Conservation (phyloP, 1,284 basidiomycete genomes). For the Bondarzewia mesenterica region DNA sequence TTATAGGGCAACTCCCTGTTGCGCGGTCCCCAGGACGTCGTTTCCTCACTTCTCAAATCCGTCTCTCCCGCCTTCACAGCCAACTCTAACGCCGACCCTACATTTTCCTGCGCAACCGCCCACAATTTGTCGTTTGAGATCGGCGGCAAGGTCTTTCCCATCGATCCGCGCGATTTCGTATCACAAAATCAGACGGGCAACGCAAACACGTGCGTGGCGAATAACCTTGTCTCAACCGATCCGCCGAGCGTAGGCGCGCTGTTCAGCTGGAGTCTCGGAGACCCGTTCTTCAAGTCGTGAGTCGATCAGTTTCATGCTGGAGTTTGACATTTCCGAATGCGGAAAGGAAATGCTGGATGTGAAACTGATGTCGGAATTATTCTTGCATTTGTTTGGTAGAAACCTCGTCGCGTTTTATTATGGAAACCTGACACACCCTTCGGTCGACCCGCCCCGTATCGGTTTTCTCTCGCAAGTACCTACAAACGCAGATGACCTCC, state of each 20-base stretch:
- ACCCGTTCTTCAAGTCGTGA: constrained; percentile 33
- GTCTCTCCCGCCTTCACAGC: constrained; percentile 27
- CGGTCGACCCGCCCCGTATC: constrained; percentile 52
- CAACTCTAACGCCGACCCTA: constrained; percentile 17
- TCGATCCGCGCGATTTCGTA: constrained; percentile 61
- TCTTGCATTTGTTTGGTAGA: constrained; percentile 13
- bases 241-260: constrained; percentile 32
- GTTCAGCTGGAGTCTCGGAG: constrained; percentile 32
- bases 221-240: constrained; percentile 43
- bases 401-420: constrained; percentile 45
- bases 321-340: no score
- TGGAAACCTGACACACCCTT: constrained; percentile 56
- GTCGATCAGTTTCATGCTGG: constrained; percentile 8
- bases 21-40: constrained; percentile 28
- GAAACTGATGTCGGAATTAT: no score
- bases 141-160: constrained; percentile 50
- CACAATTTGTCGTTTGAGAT: constrained; percentile 56
- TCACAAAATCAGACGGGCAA: constrained; percentile 28
- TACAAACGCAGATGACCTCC: constrained; percentile 31
- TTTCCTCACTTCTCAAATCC: constrained; percentile 30
- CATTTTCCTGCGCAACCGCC: constrained; percentile 35
- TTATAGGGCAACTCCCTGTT: constrained; percentile 30
- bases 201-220: constrained; percentile 32
- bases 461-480: constrained; percentile 64
- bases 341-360: no score